Evolutionary conservation across 352 stramenopile species (phyloP).

Genomic region (Globisporangium nunn): DNA sequence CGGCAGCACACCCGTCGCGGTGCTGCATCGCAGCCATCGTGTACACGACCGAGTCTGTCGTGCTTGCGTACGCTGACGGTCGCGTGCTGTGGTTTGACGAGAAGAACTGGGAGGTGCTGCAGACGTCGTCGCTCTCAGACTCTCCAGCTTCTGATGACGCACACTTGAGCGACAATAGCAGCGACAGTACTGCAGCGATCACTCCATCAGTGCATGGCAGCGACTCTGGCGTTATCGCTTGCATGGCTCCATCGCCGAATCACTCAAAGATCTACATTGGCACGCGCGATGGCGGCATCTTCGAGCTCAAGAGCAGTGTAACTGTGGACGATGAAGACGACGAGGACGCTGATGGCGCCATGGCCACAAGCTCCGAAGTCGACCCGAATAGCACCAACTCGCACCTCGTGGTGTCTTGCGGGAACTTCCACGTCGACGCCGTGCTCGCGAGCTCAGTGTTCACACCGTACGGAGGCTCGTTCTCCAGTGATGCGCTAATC

Average conservation of each 20-base stretch:
- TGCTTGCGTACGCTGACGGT: conserved; percentile 45
- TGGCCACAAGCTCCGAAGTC: not conserved
- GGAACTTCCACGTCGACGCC: conserved; percentile 41
- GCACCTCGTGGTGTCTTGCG: conserved; percentile 33
- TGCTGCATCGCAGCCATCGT: conserved; percentile 39
- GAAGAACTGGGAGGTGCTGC: conserved; percentile 34
- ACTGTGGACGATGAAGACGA: conserved; percentile 54
- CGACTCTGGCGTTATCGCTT: conserved; percentile 16
- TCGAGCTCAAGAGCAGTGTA: conserved; percentile 51
- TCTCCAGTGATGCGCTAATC: conserved; percentile 36
- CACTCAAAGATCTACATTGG: conserved; percentile 56
- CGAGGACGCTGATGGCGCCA: conserved; percentile 19
- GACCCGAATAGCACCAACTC: conserved; percentile 6
- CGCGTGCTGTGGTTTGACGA: conserved; percentile 41
- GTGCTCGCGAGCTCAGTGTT: conserved; percentile 38
- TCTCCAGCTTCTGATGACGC: not conserved
- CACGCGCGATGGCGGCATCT: conserved; percentile 47
- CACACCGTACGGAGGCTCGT: conserved; percentile 45
- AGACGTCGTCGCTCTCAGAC: conserved; percentile 23
- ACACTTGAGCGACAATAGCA: not conserved
- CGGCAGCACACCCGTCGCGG: conserved; percentile 24
- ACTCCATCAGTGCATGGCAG: not conserved
- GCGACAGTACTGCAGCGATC: not conserved
- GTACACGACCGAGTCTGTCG: conserved; percentile 41
- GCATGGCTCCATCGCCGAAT: conserved; percentile 40